Conservation (phyloP, 2,329 filamentous ascomycete species). For the Rhinocladiella mackenziei region DNA sequence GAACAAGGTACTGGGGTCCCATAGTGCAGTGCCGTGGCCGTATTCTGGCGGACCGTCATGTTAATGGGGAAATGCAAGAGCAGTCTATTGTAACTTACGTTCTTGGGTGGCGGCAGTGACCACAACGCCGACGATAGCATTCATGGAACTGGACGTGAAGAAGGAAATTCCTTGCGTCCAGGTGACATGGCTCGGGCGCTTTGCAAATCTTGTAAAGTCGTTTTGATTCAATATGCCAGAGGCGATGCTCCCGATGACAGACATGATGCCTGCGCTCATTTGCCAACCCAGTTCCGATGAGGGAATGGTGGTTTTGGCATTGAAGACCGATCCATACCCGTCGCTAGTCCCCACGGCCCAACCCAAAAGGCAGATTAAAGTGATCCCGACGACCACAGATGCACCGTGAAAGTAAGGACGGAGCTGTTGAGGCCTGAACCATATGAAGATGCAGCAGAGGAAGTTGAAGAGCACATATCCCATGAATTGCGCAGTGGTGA, state of each 20-base stretch:
- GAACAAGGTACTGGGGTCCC: constrained; percentile 43
- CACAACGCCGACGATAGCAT: constrained; percentile 39
- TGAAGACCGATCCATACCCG: constrained; percentile 23
- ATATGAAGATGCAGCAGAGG: constrained; percentile 37
- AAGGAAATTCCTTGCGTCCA: constrained; percentile 39
- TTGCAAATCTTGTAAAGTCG: constrained; percentile 39
- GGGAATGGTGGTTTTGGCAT: constrained; percentile 8
- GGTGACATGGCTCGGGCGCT: constrained; percentile 40
- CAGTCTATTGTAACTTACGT: constrained; percentile 24
- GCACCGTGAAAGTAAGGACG: constrained; percentile 43
- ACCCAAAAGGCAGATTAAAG: constrained; percentile 15
- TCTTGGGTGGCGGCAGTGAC: constrained; percentile 33
- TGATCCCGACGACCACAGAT: constrained; percentile 21
- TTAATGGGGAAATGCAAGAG: neutral
- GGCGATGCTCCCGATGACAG: constrained; percentile 34
- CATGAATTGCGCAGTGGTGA: constrained; percentile 38
- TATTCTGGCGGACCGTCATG: too few relatives aligned
- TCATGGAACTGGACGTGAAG: constrained; percentile 38
- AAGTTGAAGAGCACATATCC: constrained; percentile 43
- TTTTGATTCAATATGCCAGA: constrained; percentile 35
- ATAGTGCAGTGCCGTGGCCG: too few relatives aligned
- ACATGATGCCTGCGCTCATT: constrained; percentile 29
- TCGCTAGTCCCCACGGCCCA: constrained; percentile 24
- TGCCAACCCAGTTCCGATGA: constrained; percentile 21
- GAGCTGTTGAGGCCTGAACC: constrained; percentile 43